These are phyloP conservation scores for Usnea hakonensis DNA, from an alignment of 495 filamentous ascomycete species.

Conservation along the genomic window DNA sequence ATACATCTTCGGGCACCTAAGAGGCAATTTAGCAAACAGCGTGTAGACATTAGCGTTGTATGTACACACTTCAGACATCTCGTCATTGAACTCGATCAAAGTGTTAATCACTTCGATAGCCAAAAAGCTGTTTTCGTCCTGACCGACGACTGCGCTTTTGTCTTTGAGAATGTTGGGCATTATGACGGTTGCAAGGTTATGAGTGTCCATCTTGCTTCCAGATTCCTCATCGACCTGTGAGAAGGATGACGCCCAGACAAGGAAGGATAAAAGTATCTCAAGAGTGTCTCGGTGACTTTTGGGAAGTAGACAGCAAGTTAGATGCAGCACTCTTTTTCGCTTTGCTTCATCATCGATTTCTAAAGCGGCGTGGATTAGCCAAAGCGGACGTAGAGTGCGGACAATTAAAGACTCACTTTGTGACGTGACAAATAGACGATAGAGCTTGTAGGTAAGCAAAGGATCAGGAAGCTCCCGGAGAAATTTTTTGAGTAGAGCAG, in stretches of 20 bases:
- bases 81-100: slow-evolving; percentile 85
- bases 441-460: slow-evolving; percentile 88
- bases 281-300: slow-evolving; percentile 89
- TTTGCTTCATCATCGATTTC: slow-evolving; percentile 80
- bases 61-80: slow-evolving; percentile 85
- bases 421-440: slow-evolving; percentile 80
- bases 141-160: slow-evolving; percentile 55
- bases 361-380: slow-evolving; percentile 32
- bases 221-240: slow-evolving; percentile 85
- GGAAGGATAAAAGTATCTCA: slow-evolving; percentile 89
- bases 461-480: slow-evolving; percentile 92
- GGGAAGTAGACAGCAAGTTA: slow-evolving; percentile 87
- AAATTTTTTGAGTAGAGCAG: slow-evolving; percentile 92
- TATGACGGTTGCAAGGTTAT: slow-evolving; percentile 97
- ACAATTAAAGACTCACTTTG: slow-evolving; percentile 53
- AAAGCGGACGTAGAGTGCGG: not conserved
- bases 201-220: slow-evolving; percentile 98
- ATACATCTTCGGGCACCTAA: slow-evolving; percentile 87
- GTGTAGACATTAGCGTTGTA: slow-evolving; percentile 2
- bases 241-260: slow-evolving; percentile 98
- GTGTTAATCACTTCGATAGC: slow-evolving; percentile 87
- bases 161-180: slow-evolving; percentile 85
- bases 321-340: slow-evolving; percentile 74
- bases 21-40: slow-evolving; percentile 24
- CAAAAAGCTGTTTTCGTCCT: slow-evolving; percentile 80